Conservation (phyloP, 73 alveolate genomes). For the Blepharisma stoltei region DNA sequence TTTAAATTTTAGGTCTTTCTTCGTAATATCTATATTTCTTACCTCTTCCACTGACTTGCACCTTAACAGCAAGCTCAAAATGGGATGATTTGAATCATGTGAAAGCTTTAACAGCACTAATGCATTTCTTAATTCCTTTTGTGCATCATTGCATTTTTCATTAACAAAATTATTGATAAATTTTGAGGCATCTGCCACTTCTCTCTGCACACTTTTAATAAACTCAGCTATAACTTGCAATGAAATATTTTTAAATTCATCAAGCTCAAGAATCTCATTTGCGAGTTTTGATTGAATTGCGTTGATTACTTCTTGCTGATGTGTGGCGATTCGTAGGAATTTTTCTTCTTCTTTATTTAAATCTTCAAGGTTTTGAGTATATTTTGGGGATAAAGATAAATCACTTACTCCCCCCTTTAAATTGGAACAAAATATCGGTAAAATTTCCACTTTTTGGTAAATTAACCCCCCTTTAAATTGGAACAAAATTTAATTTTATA, state of each 20-base stretch:
- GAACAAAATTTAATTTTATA: too few species aligned
- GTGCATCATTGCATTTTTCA: neutral
- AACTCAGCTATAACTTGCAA: neutral
- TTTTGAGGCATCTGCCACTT: neutral
- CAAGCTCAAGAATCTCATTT: slow-evolving; percentile 18
- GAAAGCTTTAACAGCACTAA: neutral
- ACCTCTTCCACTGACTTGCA: slow-evolving; percentile 18
- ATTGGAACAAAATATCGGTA: too few species aligned
- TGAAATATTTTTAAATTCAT: slow-evolving; percentile 4
- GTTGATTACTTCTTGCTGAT: too few species aligned
- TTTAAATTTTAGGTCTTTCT: neutral
- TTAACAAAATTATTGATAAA: neutral
- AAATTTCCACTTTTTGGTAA: too few species aligned
- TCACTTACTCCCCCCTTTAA: too few species aligned
- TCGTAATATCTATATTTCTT: neutral
- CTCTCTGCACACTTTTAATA: neutral
- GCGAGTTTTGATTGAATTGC: slow-evolving; percentile 19
- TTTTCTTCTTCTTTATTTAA: too few species aligned
- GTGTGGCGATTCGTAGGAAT: too few species aligned
- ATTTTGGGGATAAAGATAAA: too few species aligned
- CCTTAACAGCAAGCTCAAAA: neutral
- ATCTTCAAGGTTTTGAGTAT: too few species aligned
- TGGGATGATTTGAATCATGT: neutral
- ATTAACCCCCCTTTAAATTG: too few species aligned
- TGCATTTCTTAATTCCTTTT: neutral